Conservation (phyloP, 257 asterid species). For the Anisodus acutangulus region DNA sequence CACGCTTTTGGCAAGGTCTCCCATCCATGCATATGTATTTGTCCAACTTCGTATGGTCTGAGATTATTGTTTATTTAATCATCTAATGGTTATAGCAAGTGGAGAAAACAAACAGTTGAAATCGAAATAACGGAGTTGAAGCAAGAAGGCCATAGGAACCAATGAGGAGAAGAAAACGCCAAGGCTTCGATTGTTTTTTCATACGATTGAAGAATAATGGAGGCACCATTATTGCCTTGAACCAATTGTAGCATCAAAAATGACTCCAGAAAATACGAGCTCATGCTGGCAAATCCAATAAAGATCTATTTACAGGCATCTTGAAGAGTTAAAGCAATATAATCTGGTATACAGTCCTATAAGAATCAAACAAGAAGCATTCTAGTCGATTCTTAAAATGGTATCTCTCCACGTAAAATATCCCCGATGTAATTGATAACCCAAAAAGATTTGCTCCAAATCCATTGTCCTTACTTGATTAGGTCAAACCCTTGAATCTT, state of each 20-base stretch:
- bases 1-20: not conserved
- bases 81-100: not conserved
- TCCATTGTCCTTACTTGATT: not conserved
- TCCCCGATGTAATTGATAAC: not conserved
- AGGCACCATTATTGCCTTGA: not conserved
- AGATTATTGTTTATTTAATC: not conserved
- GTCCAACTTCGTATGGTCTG: not conserved
- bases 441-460: not conserved
- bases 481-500: not conserved
- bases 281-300: not conserved
- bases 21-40: not conserved
- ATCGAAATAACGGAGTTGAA: not conserved
- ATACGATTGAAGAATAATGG: not conserved
- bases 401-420: not conserved
- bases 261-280: not conserved
- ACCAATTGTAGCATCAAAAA: not conserved
- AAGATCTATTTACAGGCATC: not conserved
- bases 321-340: slow-evolving; percentile 12
- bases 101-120: not conserved
- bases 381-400: not conserved
- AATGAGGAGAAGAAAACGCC: not conserved
- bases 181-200: not conserved
- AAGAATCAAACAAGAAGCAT: slow-evolving; percentile 13
- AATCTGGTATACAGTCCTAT: not conserved
- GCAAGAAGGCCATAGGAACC: not conserved